These are phyloP conservation scores for Lichenothelia convexa DNA, from an alignment of 495 filamentous ascomycete genomes.

Conservation along the genomic window DNA sequence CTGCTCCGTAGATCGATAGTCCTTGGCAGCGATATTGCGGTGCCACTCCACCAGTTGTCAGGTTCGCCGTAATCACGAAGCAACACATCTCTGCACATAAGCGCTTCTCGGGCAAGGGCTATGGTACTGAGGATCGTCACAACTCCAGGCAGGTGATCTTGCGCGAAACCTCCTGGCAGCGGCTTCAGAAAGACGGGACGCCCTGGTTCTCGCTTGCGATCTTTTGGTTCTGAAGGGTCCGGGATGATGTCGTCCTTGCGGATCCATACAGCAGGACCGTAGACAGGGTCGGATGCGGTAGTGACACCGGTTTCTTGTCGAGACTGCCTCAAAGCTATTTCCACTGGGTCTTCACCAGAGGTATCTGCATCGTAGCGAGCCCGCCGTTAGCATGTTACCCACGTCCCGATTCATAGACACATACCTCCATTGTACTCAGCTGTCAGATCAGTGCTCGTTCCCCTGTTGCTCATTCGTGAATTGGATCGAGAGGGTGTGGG, in stretches of 20 bases:
- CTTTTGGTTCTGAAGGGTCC: no score
- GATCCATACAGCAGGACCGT: neutral
- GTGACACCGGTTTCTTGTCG: neutral
- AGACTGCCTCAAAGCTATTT: neutral
- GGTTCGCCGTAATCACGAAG: conserved; percentile 8
- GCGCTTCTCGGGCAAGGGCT: conserved; percentile 7
- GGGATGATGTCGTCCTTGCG: no score
- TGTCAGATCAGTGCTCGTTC: no score
- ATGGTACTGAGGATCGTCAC: conserved; percentile 12
- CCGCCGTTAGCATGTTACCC: no score
- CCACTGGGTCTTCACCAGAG: neutral
- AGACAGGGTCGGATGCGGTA: neutral
- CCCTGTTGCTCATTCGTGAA: neutral
- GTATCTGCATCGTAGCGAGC: neutral
- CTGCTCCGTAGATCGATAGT: conserved; percentile 4
- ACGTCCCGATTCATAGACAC: no score
- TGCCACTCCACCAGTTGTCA: conserved; percentile 13
- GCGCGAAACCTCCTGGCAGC: neutral
- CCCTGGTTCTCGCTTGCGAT: no score
- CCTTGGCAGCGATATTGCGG: conserved; percentile 5
- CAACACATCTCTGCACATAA: conserved; percentile 6
- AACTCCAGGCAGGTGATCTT: conserved; percentile 7
- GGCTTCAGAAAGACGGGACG: neutral
- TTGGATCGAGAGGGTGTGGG: neutral
- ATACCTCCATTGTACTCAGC: no score